A percentile compares a stretch with the other conserved stretches of the same genome.
These are phyloP conservation scores for Schwanniomyces sp. DNA, from an alignment of 805 yeast genomes.

Conservation along the genomic window DNA sequence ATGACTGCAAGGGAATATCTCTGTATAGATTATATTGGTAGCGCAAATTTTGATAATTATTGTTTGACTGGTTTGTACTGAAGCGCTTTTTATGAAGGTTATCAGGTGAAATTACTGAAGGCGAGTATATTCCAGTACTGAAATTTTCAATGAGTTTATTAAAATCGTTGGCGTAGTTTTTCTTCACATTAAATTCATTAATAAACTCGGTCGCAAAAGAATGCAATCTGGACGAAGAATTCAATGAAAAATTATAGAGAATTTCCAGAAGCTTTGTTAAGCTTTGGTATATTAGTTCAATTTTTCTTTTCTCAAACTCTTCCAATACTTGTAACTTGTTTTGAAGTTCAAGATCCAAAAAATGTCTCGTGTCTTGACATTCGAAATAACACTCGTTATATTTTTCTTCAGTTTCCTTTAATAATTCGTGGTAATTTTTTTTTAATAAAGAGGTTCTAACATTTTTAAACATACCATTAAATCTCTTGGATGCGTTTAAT, in stretches of 20 bases:
- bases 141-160: constrained; percentile 19
- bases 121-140: constrained; percentile 40
- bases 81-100: constrained; percentile 17
- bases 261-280: constrained; percentile 35
- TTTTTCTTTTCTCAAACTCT: constrained; percentile 33
- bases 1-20: constrained; percentile 40
- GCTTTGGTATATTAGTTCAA: constrained; percentile 31
- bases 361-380: constrained; percentile 28
- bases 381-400: constrained; percentile 36
- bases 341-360: constrained; percentile 28
- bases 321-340: constrained; percentile 23
- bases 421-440: constrained; percentile 26
- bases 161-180: constrained; percentile 23
- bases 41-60: constrained; percentile 37
- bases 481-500: constrained; percentile 23
- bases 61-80: constrained; percentile 26
- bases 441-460: constrained; percentile 31
- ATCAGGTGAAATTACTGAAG: constrained; percentile 32
- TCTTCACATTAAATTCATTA: constrained; percentile 15
- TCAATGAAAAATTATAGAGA: constrained; percentile 24
- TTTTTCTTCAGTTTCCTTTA: constrained; percentile 25
- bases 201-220: constrained; percentile 21
- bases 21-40: constrained; percentile 38
- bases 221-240: constrained; percentile 23
- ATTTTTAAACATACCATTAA: constrained; percentile 32